Base-by-base conservation (phyloP, 441 rosid species). In the Mallotus japonicus region DNA sequence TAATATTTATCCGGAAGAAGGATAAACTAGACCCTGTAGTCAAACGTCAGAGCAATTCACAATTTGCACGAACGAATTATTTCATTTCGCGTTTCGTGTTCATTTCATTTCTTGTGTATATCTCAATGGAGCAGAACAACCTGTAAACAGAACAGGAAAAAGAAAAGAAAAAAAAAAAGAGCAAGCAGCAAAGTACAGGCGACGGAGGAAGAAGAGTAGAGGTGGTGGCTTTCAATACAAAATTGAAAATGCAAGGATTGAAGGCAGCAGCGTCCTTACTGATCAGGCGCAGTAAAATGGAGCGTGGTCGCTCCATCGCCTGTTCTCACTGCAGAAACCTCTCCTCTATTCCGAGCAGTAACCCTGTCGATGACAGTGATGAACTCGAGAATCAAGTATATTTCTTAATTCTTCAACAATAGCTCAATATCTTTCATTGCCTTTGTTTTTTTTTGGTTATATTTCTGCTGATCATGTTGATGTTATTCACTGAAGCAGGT, bases 321-420 rank as follows among this genome's bases (percentile, higher is more conserved):
- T 4, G 15, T 49, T 16, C n/a, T 44, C 50, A 64, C 22, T 50
- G 60, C 81, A 76, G 83, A 51, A 81, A 71, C 73, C 75, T 85
- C 60, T 88, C 86, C 51, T 81, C 87, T 69, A 68, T 76, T 75
- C 76, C 88, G 22, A 76, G 78, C 68, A 78, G 75, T 15, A 74
- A 74, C 51, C 16, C 78, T 32, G 22, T 74, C 47, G 75, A 73
- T 17, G 91, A 86, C 40, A 3, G 40, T 47, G 89, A 86, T 47
- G 89, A 81, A 73, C 82, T 83, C 68, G 85, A 86, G 34, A 76
- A 69, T 67, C 90, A 90, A 78, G 97, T 88, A 28, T 58, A 62
- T 40, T 40, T 14, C 53, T 20, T 55, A 14, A 9, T 24, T 4
- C 69, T 8, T 10, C 15, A 65, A 17, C n/a, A 28, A 11, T 28